Evolutionary conservation across 192 early-diverging fungal species (phyloP).

Genomic region (Globomyces pollinis-pini): DNA sequence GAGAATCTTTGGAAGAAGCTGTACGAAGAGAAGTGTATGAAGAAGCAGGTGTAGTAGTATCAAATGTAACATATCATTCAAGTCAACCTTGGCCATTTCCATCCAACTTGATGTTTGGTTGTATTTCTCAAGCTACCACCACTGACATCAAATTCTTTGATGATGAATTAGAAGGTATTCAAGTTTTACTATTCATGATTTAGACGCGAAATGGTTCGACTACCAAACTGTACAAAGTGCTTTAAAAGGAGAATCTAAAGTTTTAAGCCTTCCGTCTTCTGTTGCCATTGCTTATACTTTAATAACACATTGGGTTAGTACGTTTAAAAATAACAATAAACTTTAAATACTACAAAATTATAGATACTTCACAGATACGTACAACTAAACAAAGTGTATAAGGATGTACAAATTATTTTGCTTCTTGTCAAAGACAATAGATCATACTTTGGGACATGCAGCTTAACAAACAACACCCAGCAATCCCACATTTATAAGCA

Average conservation of each 20-base stretch:
- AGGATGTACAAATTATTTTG: no score
- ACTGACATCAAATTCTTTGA: conserved; percentile 17
- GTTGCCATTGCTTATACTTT: conserved; percentile 34
- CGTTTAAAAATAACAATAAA: conserved; percentile 4
- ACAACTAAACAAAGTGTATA: no score
- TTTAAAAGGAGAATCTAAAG: conserved; percentile 1
- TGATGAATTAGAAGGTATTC: conserved; percentile 31
- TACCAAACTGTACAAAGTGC: conserved; percentile 23
- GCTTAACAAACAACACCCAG: no score
- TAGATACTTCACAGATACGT: no score
- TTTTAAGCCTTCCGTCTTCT: conserved; percentile 14
- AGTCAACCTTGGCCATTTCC: conserved; percentile 63
- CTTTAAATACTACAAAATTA: no score
- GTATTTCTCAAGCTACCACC: conserved; percentile 23
- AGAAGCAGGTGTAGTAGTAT: conserved; percentile 40
- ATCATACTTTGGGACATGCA: no score
- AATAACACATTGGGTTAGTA: conserved; percentile 24
- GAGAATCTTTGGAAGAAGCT: conserved; percentile 39
- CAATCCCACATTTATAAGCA: no score
- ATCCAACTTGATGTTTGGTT: conserved; percentile 45
- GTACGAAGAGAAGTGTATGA: conserved; percentile 40
- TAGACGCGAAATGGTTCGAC: conserved; percentile 42
- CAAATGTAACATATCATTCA: conserved; percentile 36
- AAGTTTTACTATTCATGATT: neutral
- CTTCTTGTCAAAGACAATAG: no score